A percentile compares a stretch with the other conserved stretches of the same genome.
Conservation (phyloP, 1,284 basidiomycete species). For the Kwoniella shivajii region DNA sequence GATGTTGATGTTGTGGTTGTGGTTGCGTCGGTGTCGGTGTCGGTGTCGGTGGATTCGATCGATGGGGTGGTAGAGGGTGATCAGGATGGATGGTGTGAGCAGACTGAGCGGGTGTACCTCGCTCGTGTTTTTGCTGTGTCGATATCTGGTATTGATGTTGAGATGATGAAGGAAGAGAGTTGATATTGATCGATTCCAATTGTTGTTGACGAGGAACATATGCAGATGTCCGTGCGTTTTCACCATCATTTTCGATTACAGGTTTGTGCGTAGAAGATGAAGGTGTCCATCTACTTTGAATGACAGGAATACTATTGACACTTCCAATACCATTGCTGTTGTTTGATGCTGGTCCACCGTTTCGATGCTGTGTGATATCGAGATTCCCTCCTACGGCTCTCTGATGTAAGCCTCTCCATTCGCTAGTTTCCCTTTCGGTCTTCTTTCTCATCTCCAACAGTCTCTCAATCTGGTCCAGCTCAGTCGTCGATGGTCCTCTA, state of each 20-base stretch:
- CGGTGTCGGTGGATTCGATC: neutral
- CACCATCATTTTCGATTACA: no score
- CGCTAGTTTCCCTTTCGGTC: conserved; percentile 27
- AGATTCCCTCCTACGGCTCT: neutral
- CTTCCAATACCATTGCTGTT: neutral
- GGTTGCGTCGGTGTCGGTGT: neutral
- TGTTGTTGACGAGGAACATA: no score
- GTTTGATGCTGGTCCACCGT: neutral
- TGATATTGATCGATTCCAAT: no score
- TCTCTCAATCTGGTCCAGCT: conserved; percentile 38
- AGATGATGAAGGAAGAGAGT: no score
- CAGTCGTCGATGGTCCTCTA: conserved; percentile 27
- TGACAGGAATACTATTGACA: conserved; percentile 13
- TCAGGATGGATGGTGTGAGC: no score
- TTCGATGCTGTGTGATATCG: neutral
- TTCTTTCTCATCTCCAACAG: conserved; percentile 27
- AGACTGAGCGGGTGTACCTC: no score
- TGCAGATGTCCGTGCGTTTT: no score
- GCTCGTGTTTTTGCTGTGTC: no score
- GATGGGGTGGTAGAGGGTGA: no score
- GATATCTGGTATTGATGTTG: no score
- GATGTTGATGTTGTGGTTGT: neutral
- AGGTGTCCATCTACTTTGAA: conserved; percentile 17
- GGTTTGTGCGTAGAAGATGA: neutral
- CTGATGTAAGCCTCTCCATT: conserved; percentile 11